These are phyloP conservation scores for Leucoagaricus sp. DNA, from an alignment of 1,284 basidiomycete species.

Conservation along the genomic window DNA sequence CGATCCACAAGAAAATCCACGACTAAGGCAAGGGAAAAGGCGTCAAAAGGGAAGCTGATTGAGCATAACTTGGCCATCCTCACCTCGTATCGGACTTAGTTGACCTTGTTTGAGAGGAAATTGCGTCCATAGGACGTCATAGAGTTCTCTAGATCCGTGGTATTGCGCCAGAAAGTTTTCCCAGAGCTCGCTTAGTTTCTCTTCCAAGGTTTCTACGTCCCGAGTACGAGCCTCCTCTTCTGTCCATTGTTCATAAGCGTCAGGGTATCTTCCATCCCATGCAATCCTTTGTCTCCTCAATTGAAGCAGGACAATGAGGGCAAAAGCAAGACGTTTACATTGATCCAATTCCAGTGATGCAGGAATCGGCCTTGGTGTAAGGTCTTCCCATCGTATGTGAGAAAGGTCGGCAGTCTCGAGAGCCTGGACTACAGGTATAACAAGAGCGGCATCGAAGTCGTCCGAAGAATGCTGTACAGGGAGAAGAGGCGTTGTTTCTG, in stretches of 20 bases:
- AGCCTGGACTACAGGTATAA: neutral
- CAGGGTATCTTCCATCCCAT: conserved; percentile 17
- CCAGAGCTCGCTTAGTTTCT: conserved; percentile 31
- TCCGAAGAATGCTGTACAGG: conserved; percentile 3
- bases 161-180: conserved; percentile 33
- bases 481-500: conserved; percentile 18
- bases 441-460: neutral
- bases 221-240: conserved; percentile 21
- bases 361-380: conserved; percentile 2
- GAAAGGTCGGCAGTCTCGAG: conserved; percentile 4
- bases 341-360: conserved; percentile 1
- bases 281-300: conserved; percentile 26
- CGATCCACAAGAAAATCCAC: conserved; percentile 41
- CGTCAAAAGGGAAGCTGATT: neutral
- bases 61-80: neutral
- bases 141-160: conserved; percentile 33
- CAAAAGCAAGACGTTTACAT: conserved; percentile 30
- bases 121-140: conserved; percentile 36
- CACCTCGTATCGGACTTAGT: conserved; percentile 33
- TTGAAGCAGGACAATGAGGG: conserved; percentile 35
- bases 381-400: conserved; percentile 9
- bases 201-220: conserved; percentile 28
- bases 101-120: conserved; percentile 30
- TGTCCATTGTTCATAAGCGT: conserved; percentile 35
- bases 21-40: conserved; percentile 32